Base-by-base conservation (phyloP, 2,329 filamentous ascomycete species). In the Pyrenochaeta sp. region DNA sequence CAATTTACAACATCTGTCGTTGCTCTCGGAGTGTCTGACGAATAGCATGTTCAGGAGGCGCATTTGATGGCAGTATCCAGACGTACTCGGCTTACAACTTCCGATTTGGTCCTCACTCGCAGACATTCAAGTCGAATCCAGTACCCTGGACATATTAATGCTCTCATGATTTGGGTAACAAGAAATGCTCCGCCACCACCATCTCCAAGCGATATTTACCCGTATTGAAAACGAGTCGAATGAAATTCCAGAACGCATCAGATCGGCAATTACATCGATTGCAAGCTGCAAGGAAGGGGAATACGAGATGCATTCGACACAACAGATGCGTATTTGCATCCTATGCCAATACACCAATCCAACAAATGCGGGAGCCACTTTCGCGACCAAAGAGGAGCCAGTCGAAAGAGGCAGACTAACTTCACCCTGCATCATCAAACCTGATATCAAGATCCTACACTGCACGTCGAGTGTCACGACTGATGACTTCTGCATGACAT, bases 61-160 rank as follows among this genome's bases (percentile, higher is more conserved):
- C n/a, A n/a, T n/a, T n/a, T n/a, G n/a, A n/a, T n/a, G n/a, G n/a
- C n/a, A n/a, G n/a, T n/a, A n/a, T n/a, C n/a, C n/a, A n/a, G n/a
- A n/a, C n/a, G n/a, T n/a, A n/a, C n/a, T n/a, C n/a, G n/a, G n/a
- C n/a, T n/a, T n/a, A n/a, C n/a, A n/a, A n/a, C n/a, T n/a, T n/a
- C n/a, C n/a, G n/a, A n/a, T n/a, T n/a, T n/a, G n/a, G n/a, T n/a
- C n/a, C n/a, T n/a, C n/a, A n/a, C n/a, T n/a, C n/a, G n/a, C n/a
- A n/a, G n/a, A n/a, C n/a, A n/a, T n/a, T n/a, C n/a, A n/a, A n/a
- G n/a, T n/a, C n/a, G 11, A 13, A 10, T 13, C 21, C 44, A 26
- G 20, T 27, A 45, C 55, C 52, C 49, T 48, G 35, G 38, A 38
- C 32, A 45, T 51, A 44, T 7, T 15, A 42, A 41, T 15, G 26